Percentiles rank a stretch among this genome's conserved stretches.
These are phyloP conservation scores for Brettanomyces anomalus DNA, from an alignment of 805 yeast species.

Conservation along the genomic window DNA sequence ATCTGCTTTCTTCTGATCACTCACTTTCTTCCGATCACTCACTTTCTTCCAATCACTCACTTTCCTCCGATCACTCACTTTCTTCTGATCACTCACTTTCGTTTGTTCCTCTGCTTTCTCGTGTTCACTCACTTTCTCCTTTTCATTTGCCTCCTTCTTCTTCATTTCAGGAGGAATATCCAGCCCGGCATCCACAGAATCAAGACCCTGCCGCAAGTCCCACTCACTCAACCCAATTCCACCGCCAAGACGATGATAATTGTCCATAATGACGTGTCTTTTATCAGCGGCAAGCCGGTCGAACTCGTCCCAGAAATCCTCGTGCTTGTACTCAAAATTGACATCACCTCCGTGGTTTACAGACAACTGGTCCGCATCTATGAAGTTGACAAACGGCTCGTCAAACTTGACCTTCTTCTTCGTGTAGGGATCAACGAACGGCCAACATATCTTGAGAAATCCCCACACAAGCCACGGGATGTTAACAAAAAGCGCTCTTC, in stretches of 20 bases:
- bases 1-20: too few relatives aligned
- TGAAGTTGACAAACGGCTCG: conserved; percentile 78
- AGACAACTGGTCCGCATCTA: conserved; percentile 75
- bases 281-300: conserved; percentile 48
- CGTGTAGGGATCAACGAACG: conserved; percentile 93
- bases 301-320: conserved; percentile 73
- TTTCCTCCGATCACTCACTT: too few relatives aligned
- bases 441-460: conserved; percentile 84
- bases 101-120: too few relatives aligned
- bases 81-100: too few relatives aligned
- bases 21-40: too few relatives aligned
- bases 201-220: conserved; percentile 51
- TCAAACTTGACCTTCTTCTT: conserved; percentile 88
- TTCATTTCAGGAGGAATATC: conserved; percentile 3
- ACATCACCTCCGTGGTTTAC: conserved; percentile 75
- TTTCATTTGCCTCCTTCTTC: background rate
- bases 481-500: conserved; percentile 83
- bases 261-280: conserved; percentile 47
- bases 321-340: conserved; percentile 78
- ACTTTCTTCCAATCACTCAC: too few relatives aligned
- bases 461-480: conserved; percentile 96
- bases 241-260: conserved; percentile 67
- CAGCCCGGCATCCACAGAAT: background rate
- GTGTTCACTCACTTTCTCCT: background rate
- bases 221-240: conserved; percentile 72